These are phyloP conservation scores for Lodderomyces margitis DNA, from an alignment of 1,139 yeast genomes.

Conservation along the genomic window DNA sequence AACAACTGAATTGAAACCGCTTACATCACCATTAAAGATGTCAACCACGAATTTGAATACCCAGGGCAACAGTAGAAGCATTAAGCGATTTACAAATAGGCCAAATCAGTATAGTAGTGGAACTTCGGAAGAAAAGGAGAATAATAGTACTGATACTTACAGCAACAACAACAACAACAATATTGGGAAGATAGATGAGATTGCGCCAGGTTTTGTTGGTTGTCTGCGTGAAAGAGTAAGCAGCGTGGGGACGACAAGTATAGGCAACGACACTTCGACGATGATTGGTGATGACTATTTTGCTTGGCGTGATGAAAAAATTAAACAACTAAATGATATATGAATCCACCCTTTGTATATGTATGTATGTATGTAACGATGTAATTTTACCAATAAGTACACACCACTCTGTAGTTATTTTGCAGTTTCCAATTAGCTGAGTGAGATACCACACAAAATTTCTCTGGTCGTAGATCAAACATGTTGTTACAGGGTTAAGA, in stretches of 20 bases:
- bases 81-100: not conserved
- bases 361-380: constrained; percentile 9
- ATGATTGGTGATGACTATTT: constrained; percentile 43
- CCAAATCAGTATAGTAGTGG: not conserved
- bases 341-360: too few relatives aligned
- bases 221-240: not conserved
- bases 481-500: too few relatives aligned
- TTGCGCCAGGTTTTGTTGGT: not conserved
- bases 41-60: constrained; percentile 4
- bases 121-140: constrained; percentile 16
- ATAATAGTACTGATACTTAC: too few relatives aligned
- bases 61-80: not conserved
- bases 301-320: constrained; percentile 41
- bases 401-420: too few relatives aligned
- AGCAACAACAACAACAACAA: too few relatives aligned
- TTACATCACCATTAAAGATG: constrained; percentile 27
- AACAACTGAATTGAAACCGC: constrained; percentile 27
- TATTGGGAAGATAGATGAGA: too few relatives aligned
- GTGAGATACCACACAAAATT: too few relatives aligned
- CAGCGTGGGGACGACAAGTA: constrained; percentile 1
- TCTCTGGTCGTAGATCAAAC: too few relatives aligned
- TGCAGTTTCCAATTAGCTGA: too few relatives aligned
- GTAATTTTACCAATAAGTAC: not conserved
- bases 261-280: constrained; percentile 33
- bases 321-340: constrained; percentile 28